Evolutionary conservation across 2,329 filamentous ascomycete genomes (phyloP), one percentile per base, ranked within the genome.

Genomic region (Colletotrichum tamarilloi): DNA sequence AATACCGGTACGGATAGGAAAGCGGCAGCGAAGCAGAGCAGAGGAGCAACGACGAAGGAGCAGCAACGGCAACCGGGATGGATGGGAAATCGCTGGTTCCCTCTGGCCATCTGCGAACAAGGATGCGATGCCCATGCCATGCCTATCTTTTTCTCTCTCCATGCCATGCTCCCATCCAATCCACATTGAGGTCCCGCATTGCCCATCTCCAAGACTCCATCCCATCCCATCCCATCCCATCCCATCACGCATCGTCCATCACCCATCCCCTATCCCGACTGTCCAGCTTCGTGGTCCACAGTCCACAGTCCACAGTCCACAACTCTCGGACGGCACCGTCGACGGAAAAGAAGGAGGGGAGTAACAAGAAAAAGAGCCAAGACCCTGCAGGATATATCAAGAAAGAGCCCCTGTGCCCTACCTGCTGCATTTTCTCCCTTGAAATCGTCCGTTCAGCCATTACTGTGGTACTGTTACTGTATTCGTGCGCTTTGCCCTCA

Each of bases 311-410:
- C 66, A 56, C 70, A 70, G 35, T 67, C 58, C 63, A 55, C 62
- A 64, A 53, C 52, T 28, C 46, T 49, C 66, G 22, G 55, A 60
- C 32, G 56, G 60, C 66, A 70, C 70, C 67, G 60, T 73, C 56
- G 55, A 65, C 26, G 38, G 42, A 26, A 19, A 28, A 49, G 57
- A 28, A 64, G 35, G 46, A 16, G 24, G 24, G 38, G 22, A 58
- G 22, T 24, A 65, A 38, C 49, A 64, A 52, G 28, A 52, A 28
- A 53, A 55, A 72, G 58, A 65, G 66, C 70, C 55, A 70, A 70
- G 70, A 69, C 67, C 19, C 28, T 62, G 26, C 35, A 67, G 67
- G 65, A 65, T 73, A 73, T 73, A 69, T 60, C 66, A 73, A 73
- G 70, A 73, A 65, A 70, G 70, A 73, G 67, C 59, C 70, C 70